Conservation (phyloP, 2,329 filamentous ascomycete species). For the Camptophora hylomeconis region DNA sequence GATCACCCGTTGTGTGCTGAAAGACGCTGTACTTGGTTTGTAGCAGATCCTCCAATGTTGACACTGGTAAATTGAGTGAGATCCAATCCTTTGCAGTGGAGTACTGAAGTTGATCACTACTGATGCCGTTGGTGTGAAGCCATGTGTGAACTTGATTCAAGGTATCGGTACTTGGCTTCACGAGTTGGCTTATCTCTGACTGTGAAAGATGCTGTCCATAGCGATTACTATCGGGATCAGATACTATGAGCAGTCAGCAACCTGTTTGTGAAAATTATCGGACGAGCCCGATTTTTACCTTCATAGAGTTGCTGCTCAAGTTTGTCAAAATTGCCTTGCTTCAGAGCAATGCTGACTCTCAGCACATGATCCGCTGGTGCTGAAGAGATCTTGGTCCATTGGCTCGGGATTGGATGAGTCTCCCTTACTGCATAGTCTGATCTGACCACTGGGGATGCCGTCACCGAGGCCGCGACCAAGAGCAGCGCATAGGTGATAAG, state of each 20-base stretch:
- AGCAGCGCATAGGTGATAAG: no score
- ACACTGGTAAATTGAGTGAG: conserved; percentile 3
- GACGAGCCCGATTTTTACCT: background rate
- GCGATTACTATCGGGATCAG: conserved; percentile 1
- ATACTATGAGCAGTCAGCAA: background rate
- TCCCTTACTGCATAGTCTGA: conserved; percentile 42
- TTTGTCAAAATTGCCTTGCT: conserved; percentile 14
- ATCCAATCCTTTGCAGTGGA: conserved; percentile 5
- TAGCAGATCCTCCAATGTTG: conserved; percentile 4
- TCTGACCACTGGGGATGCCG: conserved; percentile 17
- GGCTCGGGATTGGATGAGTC: conserved; percentile 35
- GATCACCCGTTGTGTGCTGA: conserved; percentile 1
- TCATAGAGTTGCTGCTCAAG: conserved; percentile 4
- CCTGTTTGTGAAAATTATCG: no score
- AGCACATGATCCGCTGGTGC: conserved; percentile 36
- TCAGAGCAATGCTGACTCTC: conserved; percentile 43
- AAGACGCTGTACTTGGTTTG: conserved; percentile 6
- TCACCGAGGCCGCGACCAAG: background rate
- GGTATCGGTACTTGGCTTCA: conserved; percentile 5
- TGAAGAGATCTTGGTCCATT: conserved; percentile 35
- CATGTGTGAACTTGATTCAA: conserved; percentile 5
- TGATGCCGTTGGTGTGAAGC: conserved; percentile 4
- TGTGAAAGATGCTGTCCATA: conserved; percentile 6
- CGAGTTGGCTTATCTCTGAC: conserved; percentile 3
- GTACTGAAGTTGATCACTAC: conserved; percentile 3